Evolutionary conservation across 1,284 basidiomycete genomes (phyloP).

Genomic region (Hymenochaete sp.): DNA sequence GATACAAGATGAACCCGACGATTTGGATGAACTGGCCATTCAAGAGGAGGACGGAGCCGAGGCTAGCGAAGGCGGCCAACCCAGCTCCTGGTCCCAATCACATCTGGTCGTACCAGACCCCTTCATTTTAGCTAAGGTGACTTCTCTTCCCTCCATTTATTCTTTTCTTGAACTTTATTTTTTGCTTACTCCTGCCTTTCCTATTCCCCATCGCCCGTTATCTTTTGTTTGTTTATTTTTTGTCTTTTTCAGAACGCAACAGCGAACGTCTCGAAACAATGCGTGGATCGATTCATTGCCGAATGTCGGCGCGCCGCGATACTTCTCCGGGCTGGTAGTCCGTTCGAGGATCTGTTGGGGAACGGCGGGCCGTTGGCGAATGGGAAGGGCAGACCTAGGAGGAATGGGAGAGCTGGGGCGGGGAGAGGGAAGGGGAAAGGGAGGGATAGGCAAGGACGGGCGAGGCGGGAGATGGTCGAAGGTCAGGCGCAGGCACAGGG

Average conservation of each 20-base stretch:
- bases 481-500: neutral
- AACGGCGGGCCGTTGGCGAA: neutral
- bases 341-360: constrained; percentile 12
- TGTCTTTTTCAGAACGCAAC: constrained; percentile 28
- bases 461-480: neutral
- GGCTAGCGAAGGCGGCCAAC: constrained; percentile 13
- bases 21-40: constrained; percentile 15
- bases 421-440: neutral
- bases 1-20: constrained; percentile 6
- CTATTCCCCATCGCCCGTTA: constrained; percentile 1
- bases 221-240: neutral
- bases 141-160: constrained; percentile 3
- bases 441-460: neutral
- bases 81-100: constrained; percentile 19
- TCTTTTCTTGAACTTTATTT: neutral
- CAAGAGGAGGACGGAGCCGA: constrained; percentile 12
- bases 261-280: constrained; percentile 17
- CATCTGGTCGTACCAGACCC: constrained; percentile 37
- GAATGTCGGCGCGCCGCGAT: constrained; percentile 20
- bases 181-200: too few species aligned
- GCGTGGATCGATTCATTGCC: constrained; percentile 21
- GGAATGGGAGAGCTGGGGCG: neutral
- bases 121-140: constrained; percentile 39
- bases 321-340: constrained; percentile 2
- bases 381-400: neutral